Percentiles rank a stretch among this genome's conserved stretches.
Evolutionary conservation across 116 monocot genomes (phyloP).

Genomic region (Posidonia oceanica): DNA sequence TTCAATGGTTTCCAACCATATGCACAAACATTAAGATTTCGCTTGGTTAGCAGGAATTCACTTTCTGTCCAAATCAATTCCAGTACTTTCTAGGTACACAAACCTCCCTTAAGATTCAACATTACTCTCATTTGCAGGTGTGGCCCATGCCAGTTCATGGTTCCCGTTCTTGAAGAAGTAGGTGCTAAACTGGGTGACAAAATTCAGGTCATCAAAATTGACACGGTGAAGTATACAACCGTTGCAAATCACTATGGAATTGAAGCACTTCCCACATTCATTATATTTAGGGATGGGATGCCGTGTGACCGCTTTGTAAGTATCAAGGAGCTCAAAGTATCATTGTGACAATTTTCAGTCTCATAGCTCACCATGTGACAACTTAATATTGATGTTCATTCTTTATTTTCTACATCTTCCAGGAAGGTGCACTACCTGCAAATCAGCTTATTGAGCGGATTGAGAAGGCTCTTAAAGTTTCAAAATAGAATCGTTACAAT

Average conservation of each 20-base stretch:
- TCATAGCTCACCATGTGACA: background rate
- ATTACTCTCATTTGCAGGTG: slow-evolving; percentile 40
- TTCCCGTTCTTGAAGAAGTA: slow-evolving; percentile 72
- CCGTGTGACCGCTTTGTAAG: slow-evolving; percentile 91
- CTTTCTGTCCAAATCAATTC: no score
- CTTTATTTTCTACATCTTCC: slow-evolving; percentile 1
- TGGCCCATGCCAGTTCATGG: slow-evolving; percentile 95
- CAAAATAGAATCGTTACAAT: slow-evolving; percentile 6
- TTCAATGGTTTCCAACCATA: no score
- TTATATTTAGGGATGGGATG: slow-evolving; percentile 78
- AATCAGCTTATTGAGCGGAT: slow-evolving; percentile 19
- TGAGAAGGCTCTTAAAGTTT: slow-evolving; percentile 14
- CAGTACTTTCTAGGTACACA: no score
- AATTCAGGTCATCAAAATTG: slow-evolving; percentile 74
- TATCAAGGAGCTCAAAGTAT: background rate
- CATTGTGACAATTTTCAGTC: background rate
- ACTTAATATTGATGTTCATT: background rate
- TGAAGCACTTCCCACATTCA: slow-evolving; percentile 85
- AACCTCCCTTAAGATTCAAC: background rate
- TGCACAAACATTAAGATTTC: no score
- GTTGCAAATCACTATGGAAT: slow-evolving; percentile 60
- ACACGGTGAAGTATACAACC: slow-evolving; percentile 74
- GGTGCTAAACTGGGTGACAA: slow-evolving; percentile 47
- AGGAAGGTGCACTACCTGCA: slow-evolving; percentile 46
- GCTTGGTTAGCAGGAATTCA: no score